Evolutionary conservation across 2,329 filamentous ascomycete species (phyloP).

Genomic region (Aspergillus fructus): DNA sequence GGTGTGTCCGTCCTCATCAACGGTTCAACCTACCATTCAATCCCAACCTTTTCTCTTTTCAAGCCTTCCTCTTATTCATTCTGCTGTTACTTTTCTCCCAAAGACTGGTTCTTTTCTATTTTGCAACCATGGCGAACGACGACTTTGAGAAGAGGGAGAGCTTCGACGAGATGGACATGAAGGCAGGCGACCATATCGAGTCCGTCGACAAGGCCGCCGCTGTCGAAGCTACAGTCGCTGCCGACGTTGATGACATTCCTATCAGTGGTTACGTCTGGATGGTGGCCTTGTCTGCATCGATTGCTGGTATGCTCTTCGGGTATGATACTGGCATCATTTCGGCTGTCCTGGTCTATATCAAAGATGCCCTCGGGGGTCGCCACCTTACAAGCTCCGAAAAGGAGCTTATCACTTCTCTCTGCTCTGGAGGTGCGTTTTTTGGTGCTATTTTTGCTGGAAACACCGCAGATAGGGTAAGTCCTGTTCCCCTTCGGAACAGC

Average conservation of each 20-base stretch:
- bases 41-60: not conserved
- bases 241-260: slow-evolving; percentile 37
- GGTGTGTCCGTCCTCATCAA: slow-evolving; percentile 1
- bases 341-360: slow-evolving; percentile 41
- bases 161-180: slow-evolving; percentile 3
- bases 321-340: slow-evolving; percentile 52
- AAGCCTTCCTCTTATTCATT: not conserved
- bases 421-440: slow-evolving; percentile 49
- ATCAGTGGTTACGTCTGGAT: slow-evolving; percentile 41
- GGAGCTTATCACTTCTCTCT: slow-evolving; percentile 54
- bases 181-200: slow-evolving; percentile 13
- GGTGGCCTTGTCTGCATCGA: slow-evolving; percentile 37
- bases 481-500: not conserved
- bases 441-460: slow-evolving; percentile 42
- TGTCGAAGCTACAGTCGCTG: slow-evolving; percentile 6
- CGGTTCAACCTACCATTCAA: not conserved
- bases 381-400: slow-evolving; percentile 45
- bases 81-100: not conserved
- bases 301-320: slow-evolving; percentile 34
- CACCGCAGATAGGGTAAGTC: slow-evolving; percentile 38
- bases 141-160: slow-evolving; percentile 2
- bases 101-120: not conserved
- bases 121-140: not conserved
- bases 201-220: slow-evolving; percentile 4
- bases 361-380: slow-evolving; percentile 39